Evolutionary conservation across 176 grass and related monocot species (phyloP).

Genomic region (Triticum timopheevii): DNA sequence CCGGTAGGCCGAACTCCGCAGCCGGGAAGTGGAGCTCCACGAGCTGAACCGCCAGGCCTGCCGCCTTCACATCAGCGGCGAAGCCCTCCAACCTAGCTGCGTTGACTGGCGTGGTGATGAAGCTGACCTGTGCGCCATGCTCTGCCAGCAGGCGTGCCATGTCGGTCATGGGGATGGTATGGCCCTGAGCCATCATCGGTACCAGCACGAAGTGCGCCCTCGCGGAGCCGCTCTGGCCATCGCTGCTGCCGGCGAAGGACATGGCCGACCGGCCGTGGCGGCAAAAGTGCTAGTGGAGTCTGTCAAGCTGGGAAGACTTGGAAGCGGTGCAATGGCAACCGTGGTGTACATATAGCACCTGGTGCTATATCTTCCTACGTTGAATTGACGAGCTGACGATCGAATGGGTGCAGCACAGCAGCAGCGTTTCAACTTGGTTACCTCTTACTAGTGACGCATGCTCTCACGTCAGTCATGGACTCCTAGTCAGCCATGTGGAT

Average conservation of each 20-base stretch:
- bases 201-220: conserved; percentile 52
- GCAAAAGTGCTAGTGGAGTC: not conserved
- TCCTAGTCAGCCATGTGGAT: too few relatives aligned
- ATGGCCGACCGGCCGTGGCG: not conserved
- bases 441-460: too few relatives aligned
- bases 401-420: too few relatives aligned
- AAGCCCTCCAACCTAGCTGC: conserved; percentile 39
- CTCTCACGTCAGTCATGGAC: too few relatives aligned
- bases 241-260: not conserved
- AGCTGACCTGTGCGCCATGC: conserved; percentile 52
- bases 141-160: conserved; percentile 57
- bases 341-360: too few relatives aligned
- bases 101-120: conserved; percentile 65
- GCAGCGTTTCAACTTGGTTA: too few relatives aligned
- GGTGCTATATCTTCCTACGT: too few relatives aligned
- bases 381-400: too few relatives aligned
- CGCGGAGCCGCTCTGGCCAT: not conserved
- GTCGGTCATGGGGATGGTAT: conserved; percentile 71
- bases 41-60: conserved; percentile 34
- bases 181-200: conserved; percentile 60
- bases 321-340: too few relatives aligned
- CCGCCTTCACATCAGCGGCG: not conserved
- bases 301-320: not conserved
- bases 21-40: conserved; percentile 52
- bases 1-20: conserved; percentile 44